phyloP scores from a whole-genome alignment of 768 basidiomycete species.

The Thelephora ganbajun region DNA sequence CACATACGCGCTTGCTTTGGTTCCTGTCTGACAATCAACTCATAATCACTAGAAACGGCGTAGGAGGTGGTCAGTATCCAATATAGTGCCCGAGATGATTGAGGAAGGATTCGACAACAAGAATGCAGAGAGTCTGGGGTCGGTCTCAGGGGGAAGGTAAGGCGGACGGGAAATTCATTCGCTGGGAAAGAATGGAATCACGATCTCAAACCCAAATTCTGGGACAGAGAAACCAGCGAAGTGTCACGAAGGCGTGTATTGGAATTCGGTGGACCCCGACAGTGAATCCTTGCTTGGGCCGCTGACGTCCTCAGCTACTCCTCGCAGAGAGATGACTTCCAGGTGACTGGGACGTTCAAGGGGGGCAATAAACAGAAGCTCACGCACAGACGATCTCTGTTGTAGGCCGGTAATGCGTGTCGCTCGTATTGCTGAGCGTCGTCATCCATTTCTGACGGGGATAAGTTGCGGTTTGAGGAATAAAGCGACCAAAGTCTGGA shows the following conservation, averaged over 20 bases:
- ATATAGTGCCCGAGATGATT: neutral
- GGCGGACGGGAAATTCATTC: no score
- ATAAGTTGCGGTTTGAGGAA: no score
- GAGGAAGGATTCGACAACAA: no score
- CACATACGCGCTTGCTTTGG: conserved; percentile 90
- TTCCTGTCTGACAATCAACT: conserved; percentile 78
- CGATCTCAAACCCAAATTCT: no score
- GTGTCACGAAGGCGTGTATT: no score
- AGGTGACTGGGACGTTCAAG: no score
- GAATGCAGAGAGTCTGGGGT: no score
- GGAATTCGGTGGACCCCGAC: neutral
- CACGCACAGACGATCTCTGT: conserved; percentile 26
- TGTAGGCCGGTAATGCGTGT: conserved; percentile 14
- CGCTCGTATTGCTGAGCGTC: conserved; percentile 12
- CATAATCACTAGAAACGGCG: conserved; percentile 51
- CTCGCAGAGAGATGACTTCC: no score
- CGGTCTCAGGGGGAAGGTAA: no score
- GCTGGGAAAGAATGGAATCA: neutral
- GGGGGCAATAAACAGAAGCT: conserved; percentile 1
- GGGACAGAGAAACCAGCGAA: no score
- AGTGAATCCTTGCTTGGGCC: no score
- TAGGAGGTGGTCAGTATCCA: neutral
- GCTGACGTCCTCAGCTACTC: no score
- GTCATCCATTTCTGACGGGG: conserved; percentile 9
- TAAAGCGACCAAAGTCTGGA: neutral